A percentile compares a stretch with the other conserved stretches of the same genome.
These are phyloP conservation scores for Tricholoma hemisulphureum DNA, from an alignment of 768 basidiomycete genomes.

Conservation along the genomic window DNA sequence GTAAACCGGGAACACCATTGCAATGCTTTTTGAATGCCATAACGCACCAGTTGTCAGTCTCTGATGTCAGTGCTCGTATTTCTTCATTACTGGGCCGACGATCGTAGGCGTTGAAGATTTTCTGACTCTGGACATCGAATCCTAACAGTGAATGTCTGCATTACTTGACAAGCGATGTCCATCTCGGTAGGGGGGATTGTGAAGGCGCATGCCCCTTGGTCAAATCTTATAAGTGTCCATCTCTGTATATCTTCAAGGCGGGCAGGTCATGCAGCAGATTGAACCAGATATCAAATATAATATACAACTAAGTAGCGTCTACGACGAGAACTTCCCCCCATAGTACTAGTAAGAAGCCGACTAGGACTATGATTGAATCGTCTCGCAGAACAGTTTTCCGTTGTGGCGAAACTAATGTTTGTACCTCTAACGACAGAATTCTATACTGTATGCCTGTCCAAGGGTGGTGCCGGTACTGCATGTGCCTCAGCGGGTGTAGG, in stretches of 20 bases:
- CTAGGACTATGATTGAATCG: constrained; percentile 8
- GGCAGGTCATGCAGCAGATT: constrained; percentile 8
- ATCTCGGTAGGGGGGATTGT: constrained; percentile 47
- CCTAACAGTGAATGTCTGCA: constrained; percentile 33
- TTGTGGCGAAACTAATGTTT: neutral
- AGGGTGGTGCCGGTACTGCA: neutral
- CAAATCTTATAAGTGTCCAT: constrained; percentile 13
- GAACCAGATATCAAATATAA: constrained; percentile 13
- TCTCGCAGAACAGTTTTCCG: constrained; percentile 1
- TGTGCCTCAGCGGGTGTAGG: neutral
- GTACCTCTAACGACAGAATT: constrained; percentile 7
- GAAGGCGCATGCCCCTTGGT: constrained; percentile 40
- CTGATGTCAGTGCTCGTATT: constrained; percentile 20
- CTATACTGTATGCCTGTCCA: neutral
- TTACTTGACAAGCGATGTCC: constrained; percentile 43
- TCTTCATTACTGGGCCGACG: constrained; percentile 47
- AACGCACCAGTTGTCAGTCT: constrained; percentile 36
- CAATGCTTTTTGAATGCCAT: constrained; percentile 48
- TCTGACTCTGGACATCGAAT: constrained; percentile 41
- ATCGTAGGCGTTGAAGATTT: constrained; percentile 51
- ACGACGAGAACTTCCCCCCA: constrained; percentile 2
- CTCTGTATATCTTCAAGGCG: neutral
- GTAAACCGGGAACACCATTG: constrained; percentile 39
- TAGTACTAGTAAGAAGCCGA: constrained; percentile 17
- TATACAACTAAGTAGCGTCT: constrained; percentile 5